A percentile compares a stretch with the other conserved stretches of the same genome.
Evolutionary conservation across 148 eudicot species (phyloP).

Genomic region (Suaeda aralocaspica): DNA sequence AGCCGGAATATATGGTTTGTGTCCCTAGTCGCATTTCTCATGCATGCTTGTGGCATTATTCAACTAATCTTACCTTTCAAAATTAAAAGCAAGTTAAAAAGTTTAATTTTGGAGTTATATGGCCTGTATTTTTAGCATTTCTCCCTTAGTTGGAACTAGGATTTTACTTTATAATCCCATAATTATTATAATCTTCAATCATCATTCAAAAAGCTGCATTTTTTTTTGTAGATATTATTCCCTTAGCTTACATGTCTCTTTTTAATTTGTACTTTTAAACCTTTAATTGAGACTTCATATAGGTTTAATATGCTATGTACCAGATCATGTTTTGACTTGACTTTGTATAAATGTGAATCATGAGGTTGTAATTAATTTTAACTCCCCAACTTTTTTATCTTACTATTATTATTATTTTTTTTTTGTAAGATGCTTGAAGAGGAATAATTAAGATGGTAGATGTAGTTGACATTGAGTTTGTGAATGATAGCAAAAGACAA

Average conservation of each 20-base stretch:
- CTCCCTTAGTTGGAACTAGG: not conserved
- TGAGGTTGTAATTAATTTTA: not conserved
- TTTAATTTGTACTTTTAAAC: not conserved
- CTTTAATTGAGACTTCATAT: no score
- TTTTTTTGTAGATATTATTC: no score
- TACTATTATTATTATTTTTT: no score
- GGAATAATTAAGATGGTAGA: no score
- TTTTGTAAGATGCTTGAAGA: no score
- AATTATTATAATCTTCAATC: no score
- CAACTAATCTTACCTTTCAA: not conserved
- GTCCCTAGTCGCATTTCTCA: not conserved
- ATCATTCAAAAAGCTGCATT: no score
- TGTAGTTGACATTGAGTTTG: not conserved
- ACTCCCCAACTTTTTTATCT: no score
- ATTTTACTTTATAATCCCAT: not conserved
- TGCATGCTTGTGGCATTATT: conserved; percentile 7
- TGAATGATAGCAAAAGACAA: not conserved
- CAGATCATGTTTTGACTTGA: conserved; percentile 9
- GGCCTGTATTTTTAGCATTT: conserved; percentile 1
- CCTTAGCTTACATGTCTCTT: no score
- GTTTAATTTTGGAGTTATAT: conserved; percentile 8
- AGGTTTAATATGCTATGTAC: conserved; percentile 3
- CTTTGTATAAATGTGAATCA: not conserved
- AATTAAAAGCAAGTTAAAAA: not conserved
- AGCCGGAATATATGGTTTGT: conserved; percentile 10